A percentile compares a stretch with the other conserved stretches of the same genome.
phyloP scores from a whole-genome alignment of 1,284 basidiomycete genomes.

The Fomitopsis betulina region DNA sequence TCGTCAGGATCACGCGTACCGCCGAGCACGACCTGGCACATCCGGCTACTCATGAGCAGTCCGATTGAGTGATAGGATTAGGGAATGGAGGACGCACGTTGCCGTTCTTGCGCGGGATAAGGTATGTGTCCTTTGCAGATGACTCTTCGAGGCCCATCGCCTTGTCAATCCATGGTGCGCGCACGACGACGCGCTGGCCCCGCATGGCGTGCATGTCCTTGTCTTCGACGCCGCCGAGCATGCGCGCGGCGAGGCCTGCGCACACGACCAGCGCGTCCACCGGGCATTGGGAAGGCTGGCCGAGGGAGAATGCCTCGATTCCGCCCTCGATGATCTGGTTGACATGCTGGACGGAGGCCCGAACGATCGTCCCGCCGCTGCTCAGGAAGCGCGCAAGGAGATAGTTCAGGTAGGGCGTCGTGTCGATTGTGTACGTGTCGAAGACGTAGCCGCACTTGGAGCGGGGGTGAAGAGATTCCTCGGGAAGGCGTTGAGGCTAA shows the following conservation, averaged over 20 bases:
- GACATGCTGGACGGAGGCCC: slow-evolving; percentile 59
- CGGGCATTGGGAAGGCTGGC: slow-evolving; percentile 15
- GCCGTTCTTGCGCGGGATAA: slow-evolving; percentile 27
- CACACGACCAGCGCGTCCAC: slow-evolving; percentile 63
- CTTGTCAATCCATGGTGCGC: slow-evolving; percentile 44
- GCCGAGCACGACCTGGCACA: slow-evolving; percentile 59
- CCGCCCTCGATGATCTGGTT: slow-evolving; percentile 62
- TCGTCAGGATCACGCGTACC: slow-evolving; percentile 59
- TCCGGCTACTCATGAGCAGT: not conserved
- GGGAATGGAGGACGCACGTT: slow-evolving; percentile 43
- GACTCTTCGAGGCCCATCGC: not conserved
- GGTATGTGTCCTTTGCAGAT: not conserved
- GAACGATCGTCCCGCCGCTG: slow-evolving; percentile 54
- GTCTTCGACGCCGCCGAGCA: slow-evolving; percentile 44
- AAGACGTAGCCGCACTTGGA: slow-evolving; percentile 50
- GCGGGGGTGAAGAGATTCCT: slow-evolving; percentile 35
- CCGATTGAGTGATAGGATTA: not conserved
- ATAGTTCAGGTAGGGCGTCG: slow-evolving; percentile 63
- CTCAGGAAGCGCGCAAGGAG: slow-evolving; percentile 58
- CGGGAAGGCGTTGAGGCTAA: slow-evolving; percentile 46
- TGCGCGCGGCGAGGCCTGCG: slow-evolving; percentile 48
- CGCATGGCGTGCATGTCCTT: slow-evolving; percentile 44
- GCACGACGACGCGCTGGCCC: slow-evolving; percentile 46
- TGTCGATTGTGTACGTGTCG: slow-evolving; percentile 65
- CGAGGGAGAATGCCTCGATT: slow-evolving; percentile 33